Evolutionary conservation across 352 stramenopile species (phyloP), one percentile per base, ranked within the genome.

Genomic region (Globisporangium polare): DNA sequence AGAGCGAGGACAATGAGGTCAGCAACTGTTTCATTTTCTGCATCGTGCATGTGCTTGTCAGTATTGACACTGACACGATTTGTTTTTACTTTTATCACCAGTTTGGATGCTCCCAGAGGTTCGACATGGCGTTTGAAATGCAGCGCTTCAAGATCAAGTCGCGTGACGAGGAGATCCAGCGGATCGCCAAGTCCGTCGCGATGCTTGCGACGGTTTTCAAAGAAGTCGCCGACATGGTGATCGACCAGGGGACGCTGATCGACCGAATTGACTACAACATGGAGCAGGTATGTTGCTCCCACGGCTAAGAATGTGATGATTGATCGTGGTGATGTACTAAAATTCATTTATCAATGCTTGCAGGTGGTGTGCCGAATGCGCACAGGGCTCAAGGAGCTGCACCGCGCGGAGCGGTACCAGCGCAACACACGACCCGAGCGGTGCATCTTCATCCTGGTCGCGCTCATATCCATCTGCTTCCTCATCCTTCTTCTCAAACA

Each of bases 181-280:
- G 77, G 17, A 92, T 94, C 53, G 77, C 81, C 42, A 86, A 77
- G 66, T 91, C 85, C 0, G 79, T 94, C 4, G 67, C 73, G 1
- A 70, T 74, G 20, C 74, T 94, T 5, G 79, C 85, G 17, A 83
- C 73, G 5, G 77, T 94, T 37, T 94, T 94, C 62, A 89, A 90
- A 49, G 83, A 91, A 60, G 76, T 94, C 15, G 80, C 85, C 0
- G 80, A 85, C 43, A 89, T 94, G 76, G 85, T 92, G 31, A 92
- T 94, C 45, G 81, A 91, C 49, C 85, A 94, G 61, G 85, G 85
- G 26, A 90, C 83, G 22, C 68, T 94, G 27, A 69, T 94, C n/a
- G 85, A 94, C 60, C 77, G 85, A 6, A 94, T 94, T 58, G 85
- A 94, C 69, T 94, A 90, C 74, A 94, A 94, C 72, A 92, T 94